phyloP scores from a whole-genome alignment of 176 grass and related monocot genomes.

The Paspalum notatum region DNA sequence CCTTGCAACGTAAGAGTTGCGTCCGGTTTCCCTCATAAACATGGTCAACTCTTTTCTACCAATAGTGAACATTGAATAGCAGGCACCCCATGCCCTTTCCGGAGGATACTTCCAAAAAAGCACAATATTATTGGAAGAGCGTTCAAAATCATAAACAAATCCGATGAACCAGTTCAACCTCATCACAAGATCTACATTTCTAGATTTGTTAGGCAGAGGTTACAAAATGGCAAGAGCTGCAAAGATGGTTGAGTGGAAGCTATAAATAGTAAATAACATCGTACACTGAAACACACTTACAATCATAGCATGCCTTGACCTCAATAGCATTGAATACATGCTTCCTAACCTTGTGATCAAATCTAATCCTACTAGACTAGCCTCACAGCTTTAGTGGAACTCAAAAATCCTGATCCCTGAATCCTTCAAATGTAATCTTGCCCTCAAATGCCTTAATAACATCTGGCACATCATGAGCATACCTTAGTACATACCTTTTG shows the following conservation, averaged over 20 bases:
- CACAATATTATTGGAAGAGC: not conserved
- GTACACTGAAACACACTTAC: conserved; percentile 3
- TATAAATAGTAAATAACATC: not conserved
- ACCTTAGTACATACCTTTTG: not conserved
- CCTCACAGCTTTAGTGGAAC: not conserved
- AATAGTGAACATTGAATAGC: too few species aligned
- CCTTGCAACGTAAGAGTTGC: too few species aligned
- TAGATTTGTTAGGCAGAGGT: not conserved
- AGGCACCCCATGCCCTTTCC: too few species aligned
- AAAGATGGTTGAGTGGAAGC: not conserved
- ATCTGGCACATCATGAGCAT: conserved; percentile 48
- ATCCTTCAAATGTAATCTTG: conserved; percentile 54
- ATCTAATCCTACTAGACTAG: not conserved
- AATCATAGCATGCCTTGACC: conserved; percentile 27
- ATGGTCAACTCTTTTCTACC: too few species aligned
- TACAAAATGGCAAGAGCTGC: conserved; percentile 1
- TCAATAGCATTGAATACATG: conserved; percentile 13
- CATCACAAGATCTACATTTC: not conserved
- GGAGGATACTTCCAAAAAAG: too few species aligned
- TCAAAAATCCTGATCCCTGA: not conserved
- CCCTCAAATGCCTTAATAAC: conserved; percentile 48
- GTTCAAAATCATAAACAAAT: not conserved
- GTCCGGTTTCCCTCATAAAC: too few species aligned
- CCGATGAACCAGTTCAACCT: not conserved
- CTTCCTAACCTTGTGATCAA: not conserved